Conservation (phyloP, 352 stramenopile genomes). For the Phytopythium oedochilum region DNA sequence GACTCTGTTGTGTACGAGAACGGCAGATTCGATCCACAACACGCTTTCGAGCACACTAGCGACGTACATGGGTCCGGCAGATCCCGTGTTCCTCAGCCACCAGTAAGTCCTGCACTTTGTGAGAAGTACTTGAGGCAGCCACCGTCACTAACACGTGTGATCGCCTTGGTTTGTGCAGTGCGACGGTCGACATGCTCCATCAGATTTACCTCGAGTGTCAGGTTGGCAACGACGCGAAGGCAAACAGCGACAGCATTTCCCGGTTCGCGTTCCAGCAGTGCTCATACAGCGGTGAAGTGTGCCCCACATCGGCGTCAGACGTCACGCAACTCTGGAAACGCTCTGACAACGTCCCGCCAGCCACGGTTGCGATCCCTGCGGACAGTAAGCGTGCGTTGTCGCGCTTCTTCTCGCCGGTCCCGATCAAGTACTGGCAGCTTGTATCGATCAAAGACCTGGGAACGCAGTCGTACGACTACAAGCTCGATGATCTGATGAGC, state of each 20-base stretch:
- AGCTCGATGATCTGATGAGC: conserved; percentile 19
- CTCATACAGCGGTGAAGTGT: conserved; percentile 13
- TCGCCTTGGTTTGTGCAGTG: conserved; percentile 8
- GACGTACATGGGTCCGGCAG: conserved; percentile 26
- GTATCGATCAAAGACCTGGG: conserved; percentile 24
- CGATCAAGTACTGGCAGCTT: conserved; percentile 19
- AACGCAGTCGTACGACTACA: conserved; percentile 20
- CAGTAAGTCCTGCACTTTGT: conserved; percentile 31
- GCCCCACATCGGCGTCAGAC: conserved; percentile 14
- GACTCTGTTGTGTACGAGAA: background rate
- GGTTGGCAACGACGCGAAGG: conserved; percentile 23
- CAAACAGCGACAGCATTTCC: conserved; percentile 18
- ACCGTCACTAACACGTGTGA: background rate
- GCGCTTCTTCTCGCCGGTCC: conserved; percentile 17
- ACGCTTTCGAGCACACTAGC: conserved; percentile 25
- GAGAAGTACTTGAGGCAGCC: background rate
- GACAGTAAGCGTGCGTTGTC: conserved; percentile 15
- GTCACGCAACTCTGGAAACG: conserved; percentile 28
- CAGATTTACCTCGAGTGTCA: conserved; percentile 43
- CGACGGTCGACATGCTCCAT: conserved; percentile 32
- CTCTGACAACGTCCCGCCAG: conserved; percentile 7
- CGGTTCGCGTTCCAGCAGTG: conserved; percentile 34
- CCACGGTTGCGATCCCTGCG: conserved; percentile 7
- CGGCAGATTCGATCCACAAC: conserved; percentile 38
- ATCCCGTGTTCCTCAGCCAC: conserved; percentile 46